Percentiles rank a stretch among this genome's conserved stretches.
phyloP scores from a whole-genome alignment of 108 stramenopile species.

The Seminavis robusta region DNA sequence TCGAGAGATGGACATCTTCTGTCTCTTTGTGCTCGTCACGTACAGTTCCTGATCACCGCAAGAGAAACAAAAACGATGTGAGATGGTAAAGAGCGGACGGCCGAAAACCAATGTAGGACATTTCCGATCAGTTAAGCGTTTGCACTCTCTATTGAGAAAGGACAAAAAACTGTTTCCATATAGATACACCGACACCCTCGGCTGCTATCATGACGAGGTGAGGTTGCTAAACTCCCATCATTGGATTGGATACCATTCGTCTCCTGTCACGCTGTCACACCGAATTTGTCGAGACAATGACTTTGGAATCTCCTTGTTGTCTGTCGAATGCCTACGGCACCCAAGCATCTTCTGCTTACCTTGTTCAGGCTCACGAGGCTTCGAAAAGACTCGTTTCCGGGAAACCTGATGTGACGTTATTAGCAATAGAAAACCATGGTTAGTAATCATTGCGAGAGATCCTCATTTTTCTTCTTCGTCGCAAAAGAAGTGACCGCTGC shows the following conservation, averaged over 20 bases:
- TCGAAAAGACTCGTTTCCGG: conserved; percentile 72
- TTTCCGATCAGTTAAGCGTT: not conserved
- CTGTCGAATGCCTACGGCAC: not conserved
- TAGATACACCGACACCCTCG: not conserved
- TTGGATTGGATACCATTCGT: not conserved
- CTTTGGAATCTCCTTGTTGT: not conserved
- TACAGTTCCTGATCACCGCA: conserved; percentile 55
- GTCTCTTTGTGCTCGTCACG: conserved; percentile 66
- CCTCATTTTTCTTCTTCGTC: too few species aligned
- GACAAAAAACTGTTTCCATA: not conserved
- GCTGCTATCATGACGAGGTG: not conserved
- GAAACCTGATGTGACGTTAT: too few species aligned
- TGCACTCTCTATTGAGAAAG: not conserved
- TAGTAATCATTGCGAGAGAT: too few species aligned
- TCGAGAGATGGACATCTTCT: conserved; percentile 78
- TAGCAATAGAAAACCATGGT: too few species aligned
- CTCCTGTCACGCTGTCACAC: not conserved
- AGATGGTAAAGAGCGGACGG: not conserved
- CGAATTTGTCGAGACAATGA: not conserved
- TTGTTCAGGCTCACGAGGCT: conserved; percentile 47
- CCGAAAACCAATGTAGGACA: not conserved
- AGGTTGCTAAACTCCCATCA: conserved; percentile 1
- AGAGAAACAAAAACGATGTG: not conserved
- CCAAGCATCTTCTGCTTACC: conserved; percentile 18
- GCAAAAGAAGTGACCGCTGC: too few species aligned